Evolutionary conservation across 306 rosid genomes (phyloP).

Genomic region (Rosa multiflora): DNA sequence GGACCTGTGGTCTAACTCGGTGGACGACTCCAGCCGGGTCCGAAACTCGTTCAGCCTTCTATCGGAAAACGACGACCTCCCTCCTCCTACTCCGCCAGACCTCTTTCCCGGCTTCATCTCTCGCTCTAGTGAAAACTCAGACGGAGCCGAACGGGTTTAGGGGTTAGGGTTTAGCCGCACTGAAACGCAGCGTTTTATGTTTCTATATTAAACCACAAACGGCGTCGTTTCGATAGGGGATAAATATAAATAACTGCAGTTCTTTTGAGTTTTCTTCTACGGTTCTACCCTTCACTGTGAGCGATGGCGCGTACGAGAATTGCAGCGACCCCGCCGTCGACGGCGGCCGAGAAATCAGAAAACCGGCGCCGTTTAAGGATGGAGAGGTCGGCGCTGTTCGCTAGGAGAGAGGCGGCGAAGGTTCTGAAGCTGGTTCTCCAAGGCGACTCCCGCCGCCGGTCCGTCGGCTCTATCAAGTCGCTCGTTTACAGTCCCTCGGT

Average conservation of each 20-base stretch:
- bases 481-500: slow-evolving; percentile 77
- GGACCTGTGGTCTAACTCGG: slow-evolving; percentile 13
- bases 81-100: not conserved
- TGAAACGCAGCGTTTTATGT: not conserved
- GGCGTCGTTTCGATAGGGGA: not conserved
- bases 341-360: slow-evolving; percentile 22
- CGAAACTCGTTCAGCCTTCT: slow-evolving; percentile 25
- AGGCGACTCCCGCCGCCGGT: slow-evolving; percentile 81
- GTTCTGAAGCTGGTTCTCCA: slow-evolving; percentile 63
- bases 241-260: not conserved
- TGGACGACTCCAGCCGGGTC: slow-evolving; percentile 31
- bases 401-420: slow-evolving; percentile 85
- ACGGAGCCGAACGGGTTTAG: not conserved
- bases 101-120: slow-evolving; percentile 4
- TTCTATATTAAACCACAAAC: not conserved
- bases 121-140: not conserved
- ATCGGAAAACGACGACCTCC: slow-evolving; percentile 17
- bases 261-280: not conserved
- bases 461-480: slow-evolving; percentile 84
- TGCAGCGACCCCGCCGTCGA: slow-evolving; percentile 8
- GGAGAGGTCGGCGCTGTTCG: slow-evolving; percentile 80
- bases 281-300: not conserved
- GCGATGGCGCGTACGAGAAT: slow-evolving; percentile 28
- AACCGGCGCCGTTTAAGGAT: slow-evolving; percentile 40
- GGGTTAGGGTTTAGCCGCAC: not conserved